Percentiles rank a stretch among this genome's conserved stretches.
Evolutionary conservation across 306 rosid species (phyloP).

Genomic region (Cucumis sativus): Cucumber_9930_V3 NC_026655.2:29068501-29069000

Average conservation of each 20-base stretch:
- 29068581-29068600: not conserved
- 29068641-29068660: too few species aligned
- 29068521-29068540: not conserved
- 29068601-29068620: not conserved
- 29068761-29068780: not conserved
- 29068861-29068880: not conserved
- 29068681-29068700: not conserved
- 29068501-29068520: not conserved
- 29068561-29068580: not conserved
- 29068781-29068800: not conserved
- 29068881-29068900: not conserved
- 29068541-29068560: not conserved
- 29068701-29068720: not conserved
- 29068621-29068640: not conserved
- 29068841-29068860: not conserved
- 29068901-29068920: not conserved
- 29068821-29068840: not conserved
- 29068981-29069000: not conserved
- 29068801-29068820: not conserved
- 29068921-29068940: not conserved
- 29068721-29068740: not conserved
- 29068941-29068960: not conserved
- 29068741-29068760: not conserved
- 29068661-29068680: not conserved
- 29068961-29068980: not conserved